These are phyloP conservation scores for Lactifluus subvellereus DNA, from an alignment of 768 basidiomycete species.

Conservation along the genomic window DNA sequence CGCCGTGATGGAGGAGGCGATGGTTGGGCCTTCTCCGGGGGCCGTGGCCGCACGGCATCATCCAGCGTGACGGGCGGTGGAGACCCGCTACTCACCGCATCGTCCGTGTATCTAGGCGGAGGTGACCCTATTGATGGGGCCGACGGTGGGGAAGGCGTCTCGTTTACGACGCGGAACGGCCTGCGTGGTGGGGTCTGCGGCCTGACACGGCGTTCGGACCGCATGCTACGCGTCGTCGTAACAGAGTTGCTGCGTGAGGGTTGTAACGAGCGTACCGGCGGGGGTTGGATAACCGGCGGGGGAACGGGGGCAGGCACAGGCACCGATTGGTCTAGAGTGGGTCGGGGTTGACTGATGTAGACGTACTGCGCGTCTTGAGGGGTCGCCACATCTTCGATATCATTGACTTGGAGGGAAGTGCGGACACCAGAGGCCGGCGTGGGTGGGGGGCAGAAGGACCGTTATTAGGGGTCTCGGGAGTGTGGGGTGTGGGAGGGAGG, in stretches of 20 bases:
- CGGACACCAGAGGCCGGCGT: slow-evolving; percentile 2
- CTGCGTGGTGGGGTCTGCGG: slow-evolving; percentile 5
- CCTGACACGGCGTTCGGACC: slow-evolving; percentile 1
- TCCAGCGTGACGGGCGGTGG: slow-evolving; percentile 10
- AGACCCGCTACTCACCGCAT: not conserved
- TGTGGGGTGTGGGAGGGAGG: slow-evolving; percentile 1
- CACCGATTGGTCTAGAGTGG: not conserved
- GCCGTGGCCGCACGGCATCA: not conserved
- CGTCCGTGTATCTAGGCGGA: slow-evolving; percentile 11
- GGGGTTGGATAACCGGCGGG: not conserved
- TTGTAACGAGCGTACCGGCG: not conserved
- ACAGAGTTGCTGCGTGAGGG: not conserved
- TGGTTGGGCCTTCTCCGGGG: slow-evolving; percentile 1
- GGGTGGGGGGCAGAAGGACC: slow-evolving; percentile 8
- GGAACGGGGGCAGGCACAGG: not conserved
- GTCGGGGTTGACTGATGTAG: slow-evolving; percentile 1
- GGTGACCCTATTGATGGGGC: slow-evolving; percentile 2
- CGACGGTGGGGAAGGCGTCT: not conserved
- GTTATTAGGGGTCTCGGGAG: not conserved
- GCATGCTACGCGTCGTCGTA: not conserved
- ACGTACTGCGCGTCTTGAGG: slow-evolving; percentile 20
- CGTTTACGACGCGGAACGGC: slow-evolving; percentile 22
- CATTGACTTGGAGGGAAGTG: not conserved
- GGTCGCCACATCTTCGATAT: not conserved
- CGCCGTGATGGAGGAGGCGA: not conserved